Evolutionary conservation across 208 protist genomes (phyloP), one percentile per base, ranked within the genome.

Genomic region (Trypanosoma congolense): DNA sequence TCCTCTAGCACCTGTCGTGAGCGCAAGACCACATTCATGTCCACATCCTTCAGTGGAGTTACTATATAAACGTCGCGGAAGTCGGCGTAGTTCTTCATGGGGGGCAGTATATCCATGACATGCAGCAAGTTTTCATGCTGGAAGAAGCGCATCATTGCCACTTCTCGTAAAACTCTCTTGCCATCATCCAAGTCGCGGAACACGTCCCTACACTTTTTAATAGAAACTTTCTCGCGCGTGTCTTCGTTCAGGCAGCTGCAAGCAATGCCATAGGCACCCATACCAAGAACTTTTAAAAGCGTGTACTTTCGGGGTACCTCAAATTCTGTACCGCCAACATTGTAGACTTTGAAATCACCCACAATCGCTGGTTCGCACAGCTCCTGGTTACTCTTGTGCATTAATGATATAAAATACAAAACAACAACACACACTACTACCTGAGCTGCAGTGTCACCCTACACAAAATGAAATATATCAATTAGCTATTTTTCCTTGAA

Each of bases 41-140:
- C 97, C 25, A 97, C 85, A 44, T 98, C 95, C 56, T 98, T 86
- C 56, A 96, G 97, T 53, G 98, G 96, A 30, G 98, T 98, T 26
- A 98, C 96, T 25, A 99, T 80, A 46, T 97, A 98, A 16, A 98
- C 83, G 56, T 92, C 85, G 53, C 96, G 97, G 60, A 95, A 96
- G 28, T 96, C 77, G 19, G 71, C 87, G 75, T 97, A 96, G 53
- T 68, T 69, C 64, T 86, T 80, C 57, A 92, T 59, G 46, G 85
- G 85, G 0, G 85, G 85, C 25, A 99, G 79, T 36, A 99, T 96
- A 63, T 97, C 89, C 47, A 93, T 77, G 14, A 99, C 74, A 54
- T 85, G 87, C 25, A 97, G 73, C 28, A 97, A 61, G 64, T 97
- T 97, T 35, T 92, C 80, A 47, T 97, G 93, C 43, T 83, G 78